phyloP scores from a whole-genome alignment of 2,329 filamentous ascomycete genomes.

The Aureobasidium sp. region DNA sequence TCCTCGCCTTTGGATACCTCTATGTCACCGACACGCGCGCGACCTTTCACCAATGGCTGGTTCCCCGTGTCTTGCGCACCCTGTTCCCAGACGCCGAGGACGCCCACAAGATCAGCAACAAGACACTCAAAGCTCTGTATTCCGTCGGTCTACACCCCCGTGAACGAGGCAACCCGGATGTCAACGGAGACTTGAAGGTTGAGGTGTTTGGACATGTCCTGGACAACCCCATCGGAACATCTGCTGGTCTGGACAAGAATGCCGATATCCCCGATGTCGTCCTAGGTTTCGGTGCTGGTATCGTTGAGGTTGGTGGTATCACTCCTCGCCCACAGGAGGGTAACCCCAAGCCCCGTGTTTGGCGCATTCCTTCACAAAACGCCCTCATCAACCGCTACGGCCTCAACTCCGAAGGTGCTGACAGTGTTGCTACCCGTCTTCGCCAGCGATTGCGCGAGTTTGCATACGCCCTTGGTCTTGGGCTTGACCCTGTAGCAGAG shows the following conservation, averaged over 20 bases:
- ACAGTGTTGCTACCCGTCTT: slow-evolving; percentile 72
- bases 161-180: slow-evolving; percentile 61
- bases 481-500: slow-evolving; percentile 56
- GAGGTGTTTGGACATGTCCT: slow-evolving; percentile 71
- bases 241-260: slow-evolving; percentile 93
- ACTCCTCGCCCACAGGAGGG: slow-evolving; percentile 83
- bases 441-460: slow-evolving; percentile 71
- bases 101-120: slow-evolving; percentile 76
- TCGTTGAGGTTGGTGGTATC: slow-evolving; percentile 88
- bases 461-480: slow-evolving; percentile 63
- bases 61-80: slow-evolving; percentile 56
- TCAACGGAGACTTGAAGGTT: slow-evolving; percentile 47
- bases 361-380: slow-evolving; percentile 73
- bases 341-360: slow-evolving; percentile 82
- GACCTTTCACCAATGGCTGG: slow-evolving; percentile 45
- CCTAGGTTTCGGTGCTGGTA: slow-evolving; percentile 73
- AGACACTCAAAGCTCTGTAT: slow-evolving; percentile 64
- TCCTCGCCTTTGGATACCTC: slow-evolving; percentile 40
- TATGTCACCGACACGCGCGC: slow-evolving; percentile 50
- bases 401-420: slow-evolving; percentile 84
- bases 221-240: slow-evolving; percentile 84
- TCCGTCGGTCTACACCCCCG: slow-evolving; percentile 69
- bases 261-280: slow-evolving; percentile 80
- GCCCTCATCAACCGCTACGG: slow-evolving; percentile 94
- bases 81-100: slow-evolving; percentile 75